Evolutionary conservation across 2,329 filamentous ascomycete genomes (phyloP).

Genomic region (Colletotrichum kahawae): DNA sequence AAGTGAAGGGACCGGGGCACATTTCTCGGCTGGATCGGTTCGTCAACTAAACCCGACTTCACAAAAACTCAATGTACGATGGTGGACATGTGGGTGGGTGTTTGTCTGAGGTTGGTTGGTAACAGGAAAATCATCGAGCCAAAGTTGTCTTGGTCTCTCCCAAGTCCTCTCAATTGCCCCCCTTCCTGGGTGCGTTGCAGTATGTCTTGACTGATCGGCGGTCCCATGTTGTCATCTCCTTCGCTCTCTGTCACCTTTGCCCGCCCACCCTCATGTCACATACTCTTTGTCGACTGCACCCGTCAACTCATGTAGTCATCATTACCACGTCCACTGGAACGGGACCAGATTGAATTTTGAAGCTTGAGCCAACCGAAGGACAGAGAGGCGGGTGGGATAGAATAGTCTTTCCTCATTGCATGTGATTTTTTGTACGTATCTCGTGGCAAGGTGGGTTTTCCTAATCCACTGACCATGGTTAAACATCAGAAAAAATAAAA

Average conservation of each 20-base stretch:
- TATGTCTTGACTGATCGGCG: not conserved
- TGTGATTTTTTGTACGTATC: not conserved
- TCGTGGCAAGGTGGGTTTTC: not conserved
- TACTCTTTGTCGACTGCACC: not conserved
- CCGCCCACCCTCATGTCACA: not conserved
- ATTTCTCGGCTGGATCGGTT: not conserved
- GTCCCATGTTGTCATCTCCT: not conserved
- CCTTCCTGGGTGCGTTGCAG: not conserved
- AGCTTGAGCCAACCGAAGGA: not conserved
- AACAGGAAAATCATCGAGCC: not conserved
- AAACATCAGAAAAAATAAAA: not conserved
- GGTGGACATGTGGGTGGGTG: not conserved
- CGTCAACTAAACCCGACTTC: not conserved
- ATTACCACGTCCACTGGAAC: not conserved
- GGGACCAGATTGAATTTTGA: not conserved
- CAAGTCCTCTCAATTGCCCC: not conserved
- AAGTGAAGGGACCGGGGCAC: not conserved
- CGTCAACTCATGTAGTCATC: not conserved
- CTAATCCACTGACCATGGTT: conserved; percentile 2
- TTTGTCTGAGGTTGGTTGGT: conserved; percentile 3
- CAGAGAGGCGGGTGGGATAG: not conserved
- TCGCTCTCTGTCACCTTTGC: not conserved
- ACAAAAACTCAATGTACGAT: not conserved
- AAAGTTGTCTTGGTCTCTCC: not conserved
- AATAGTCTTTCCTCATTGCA: not conserved